phyloP scores from a whole-genome alignment of 2,329 filamentous ascomycete species.

The Colletotrichum eleusines region DNA sequence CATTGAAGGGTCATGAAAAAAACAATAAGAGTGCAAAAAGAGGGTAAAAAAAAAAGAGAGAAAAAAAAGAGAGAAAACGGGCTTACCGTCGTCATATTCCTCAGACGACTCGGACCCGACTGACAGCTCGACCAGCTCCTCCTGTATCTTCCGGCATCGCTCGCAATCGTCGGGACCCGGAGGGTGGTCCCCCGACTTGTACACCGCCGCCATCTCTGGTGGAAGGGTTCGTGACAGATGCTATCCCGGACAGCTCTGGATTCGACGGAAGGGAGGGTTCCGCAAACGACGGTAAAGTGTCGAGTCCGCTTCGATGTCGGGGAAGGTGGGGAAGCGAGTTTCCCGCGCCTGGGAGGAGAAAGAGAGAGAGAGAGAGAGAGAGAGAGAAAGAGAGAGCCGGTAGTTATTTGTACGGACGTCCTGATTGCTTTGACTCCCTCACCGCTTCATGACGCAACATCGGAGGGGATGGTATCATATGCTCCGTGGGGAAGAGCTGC shows the following conservation, averaged over 20 bases:
- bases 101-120: constrained; percentile 24
- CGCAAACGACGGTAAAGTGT: background rate
- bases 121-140: constrained; percentile 32
- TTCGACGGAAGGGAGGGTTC: background rate
- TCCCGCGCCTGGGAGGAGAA: background rate
- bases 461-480: constrained; percentile 41
- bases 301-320: constrained; percentile 7
- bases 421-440: constrained; percentile 31
- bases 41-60: too few species aligned
- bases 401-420: constrained; percentile 34
- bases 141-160: constrained; percentile 39
- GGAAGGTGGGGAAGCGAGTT: background rate
- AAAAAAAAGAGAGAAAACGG: background rate
- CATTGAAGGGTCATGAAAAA: too few species aligned
- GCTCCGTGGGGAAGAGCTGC: constrained; percentile 11
- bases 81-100: constrained; percentile 40
- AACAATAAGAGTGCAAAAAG: too few species aligned
- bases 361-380: too few species aligned
- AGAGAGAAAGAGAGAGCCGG: constrained; percentile 22
- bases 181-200: constrained; percentile 17
- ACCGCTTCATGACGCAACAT: constrained; percentile 43
- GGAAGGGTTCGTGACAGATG: background rate
- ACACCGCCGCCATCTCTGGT: constrained; percentile 22
- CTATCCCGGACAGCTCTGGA: background rate
- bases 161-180: constrained; percentile 28